A percentile compares a stretch with the other conserved stretches of the same genome.
Evolutionary conservation across 371 early-diverging fungal genomes (phyloP).

Genomic region (Funneliformis caledonium): DNA sequence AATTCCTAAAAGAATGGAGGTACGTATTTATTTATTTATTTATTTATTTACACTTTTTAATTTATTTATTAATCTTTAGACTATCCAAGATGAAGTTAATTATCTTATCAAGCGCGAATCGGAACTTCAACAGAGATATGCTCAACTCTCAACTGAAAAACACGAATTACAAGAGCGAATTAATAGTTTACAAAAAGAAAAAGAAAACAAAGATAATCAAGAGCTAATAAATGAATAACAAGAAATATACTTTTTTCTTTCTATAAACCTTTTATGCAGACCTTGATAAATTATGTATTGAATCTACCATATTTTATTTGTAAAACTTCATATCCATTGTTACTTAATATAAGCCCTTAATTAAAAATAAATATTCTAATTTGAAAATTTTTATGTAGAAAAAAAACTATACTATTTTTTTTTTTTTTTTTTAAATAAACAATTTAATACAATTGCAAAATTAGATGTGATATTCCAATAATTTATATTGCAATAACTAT

Average conservation of each 20-base stretch:
- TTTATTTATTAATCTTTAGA: slow-evolving; percentile 17
- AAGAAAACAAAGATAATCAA: slow-evolving; percentile 40
- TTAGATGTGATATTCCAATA: too few relatives aligned
- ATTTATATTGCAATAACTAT: too few relatives aligned
- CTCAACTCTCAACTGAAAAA: slow-evolving; percentile 59
- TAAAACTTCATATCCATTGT: too few relatives aligned
- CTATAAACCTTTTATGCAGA: too few relatives aligned
- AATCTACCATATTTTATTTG: too few relatives aligned
- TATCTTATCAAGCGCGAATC: slow-evolving; percentile 65
- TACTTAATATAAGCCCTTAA: too few relatives aligned
- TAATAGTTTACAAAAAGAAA: slow-evolving; percentile 39
- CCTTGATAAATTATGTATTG: too few relatives aligned
- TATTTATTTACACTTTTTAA: not conserved
- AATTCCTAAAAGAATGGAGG: slow-evolving; percentile 70
- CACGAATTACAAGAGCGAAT: slow-evolving; percentile 48
- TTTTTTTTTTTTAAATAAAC: too few relatives aligned
- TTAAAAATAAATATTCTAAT: too few relatives aligned
- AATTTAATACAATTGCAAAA: too few relatives aligned
- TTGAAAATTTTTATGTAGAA: too few relatives aligned
- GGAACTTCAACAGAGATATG: slow-evolving; percentile 76
- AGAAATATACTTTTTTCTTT: not conserved
- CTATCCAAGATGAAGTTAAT: slow-evolving; percentile 67
- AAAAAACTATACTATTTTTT: too few relatives aligned
- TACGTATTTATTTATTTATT: not conserved
- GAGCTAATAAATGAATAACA: not conserved